Conservation (phyloP, 768 basidiomycete genomes). For the Russula earlei region DNA sequence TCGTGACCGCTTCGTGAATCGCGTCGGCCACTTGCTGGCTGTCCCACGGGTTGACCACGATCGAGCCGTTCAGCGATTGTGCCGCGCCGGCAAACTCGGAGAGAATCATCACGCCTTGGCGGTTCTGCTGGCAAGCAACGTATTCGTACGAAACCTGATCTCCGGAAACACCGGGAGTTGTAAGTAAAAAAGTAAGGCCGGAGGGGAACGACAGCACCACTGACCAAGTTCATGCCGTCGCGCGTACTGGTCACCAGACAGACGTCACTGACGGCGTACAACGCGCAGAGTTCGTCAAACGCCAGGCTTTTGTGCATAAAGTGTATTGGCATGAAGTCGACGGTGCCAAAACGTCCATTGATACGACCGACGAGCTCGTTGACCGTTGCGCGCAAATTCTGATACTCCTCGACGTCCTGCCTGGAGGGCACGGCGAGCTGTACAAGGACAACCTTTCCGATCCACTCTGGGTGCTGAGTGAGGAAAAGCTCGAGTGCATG, state of each 20-base stretch:
- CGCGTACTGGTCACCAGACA: slow-evolving; percentile 92
- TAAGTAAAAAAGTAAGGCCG: slow-evolving; percentile 17
- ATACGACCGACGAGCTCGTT: slow-evolving; percentile 98
- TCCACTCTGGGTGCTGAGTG: slow-evolving; percentile 97
- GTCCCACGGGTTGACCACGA: slow-evolving; percentile 99
- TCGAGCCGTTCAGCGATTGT: slow-evolving; percentile 87
- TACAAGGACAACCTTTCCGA: slow-evolving; percentile 95
- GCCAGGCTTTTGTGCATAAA: slow-evolving; percentile 95
- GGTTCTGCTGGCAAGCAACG: slow-evolving; percentile 86
- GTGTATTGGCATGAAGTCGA: slow-evolving; percentile 99
- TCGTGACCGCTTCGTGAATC: slow-evolving; percentile 91
- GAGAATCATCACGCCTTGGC: slow-evolving; percentile 94
- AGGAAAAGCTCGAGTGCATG: slow-evolving; percentile 96
- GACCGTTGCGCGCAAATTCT: slow-evolving; percentile 89
- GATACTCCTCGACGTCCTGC: slow-evolving; percentile 99
- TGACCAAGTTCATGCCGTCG: slow-evolving; percentile 97
- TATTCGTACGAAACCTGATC: slow-evolving; percentile 95
- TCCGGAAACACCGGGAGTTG: not conserved
- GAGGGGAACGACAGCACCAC: slow-evolving; percentile 29
- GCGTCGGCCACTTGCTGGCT: slow-evolving; percentile 96
- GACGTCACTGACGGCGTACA: slow-evolving; percentile 94
- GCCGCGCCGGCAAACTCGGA: slow-evolving; percentile 98
- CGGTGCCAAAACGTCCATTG: slow-evolving; percentile 97
- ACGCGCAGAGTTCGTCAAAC: slow-evolving; percentile 94
- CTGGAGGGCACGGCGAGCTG: slow-evolving; percentile 96